Base-by-base conservation (phyloP, 768 basidiomycete genomes). In the Tricholoma flavovirens region DNA sequence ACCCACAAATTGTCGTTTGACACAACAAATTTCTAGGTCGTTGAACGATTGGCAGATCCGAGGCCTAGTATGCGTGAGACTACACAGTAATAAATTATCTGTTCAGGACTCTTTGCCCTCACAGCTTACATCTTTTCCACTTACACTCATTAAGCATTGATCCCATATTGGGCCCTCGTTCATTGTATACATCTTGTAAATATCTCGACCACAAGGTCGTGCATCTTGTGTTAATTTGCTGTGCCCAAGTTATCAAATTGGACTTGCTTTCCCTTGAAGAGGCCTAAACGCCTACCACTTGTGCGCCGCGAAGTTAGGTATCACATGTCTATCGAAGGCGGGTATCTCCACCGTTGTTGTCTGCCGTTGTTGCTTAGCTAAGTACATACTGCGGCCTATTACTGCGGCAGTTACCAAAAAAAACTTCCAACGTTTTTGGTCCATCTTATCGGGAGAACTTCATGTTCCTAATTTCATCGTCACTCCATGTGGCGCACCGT, bases 1-100 rank as follows among this genome's bases (percentile, higher is more conserved):
- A 17, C 22, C 14, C 7, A 7, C 5, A 2, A 21, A 19, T 11
- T 42, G n/a, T 36, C 3, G 6, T 6, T 43, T 56, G 26, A 56
- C 26, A 21, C n/a, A 32, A 26, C 3, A n/a, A n/a, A n/a, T n/a
- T n/a, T 48, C 11, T 9, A 57, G 56, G 51, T 57, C n/a, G 43
- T 57, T 6, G 56, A 57, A 29, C 51, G 51, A 19, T 12, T 53
- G 19, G 52, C 53, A 7, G 56, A 53, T 53, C 45, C 51, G 3
- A 33, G 21, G 14, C 56, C 56, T 15, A 29, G 14, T 12, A 43
- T 45, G 21, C 55, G 40, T 29, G 40, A 38, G 43, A 33, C 53
- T 14, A 56, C 56, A 5, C 56, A 56, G 17, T 56, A 51, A 40
- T n/a, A n/a, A n/a, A 29, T 9, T 5, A 30, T 12, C 24, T 26